Evolutionary conservation across 495 filamentous ascomycete species (phyloP), one percentile per base, ranked within the genome.

Genomic region (Talaromyces adpressus): DNA sequence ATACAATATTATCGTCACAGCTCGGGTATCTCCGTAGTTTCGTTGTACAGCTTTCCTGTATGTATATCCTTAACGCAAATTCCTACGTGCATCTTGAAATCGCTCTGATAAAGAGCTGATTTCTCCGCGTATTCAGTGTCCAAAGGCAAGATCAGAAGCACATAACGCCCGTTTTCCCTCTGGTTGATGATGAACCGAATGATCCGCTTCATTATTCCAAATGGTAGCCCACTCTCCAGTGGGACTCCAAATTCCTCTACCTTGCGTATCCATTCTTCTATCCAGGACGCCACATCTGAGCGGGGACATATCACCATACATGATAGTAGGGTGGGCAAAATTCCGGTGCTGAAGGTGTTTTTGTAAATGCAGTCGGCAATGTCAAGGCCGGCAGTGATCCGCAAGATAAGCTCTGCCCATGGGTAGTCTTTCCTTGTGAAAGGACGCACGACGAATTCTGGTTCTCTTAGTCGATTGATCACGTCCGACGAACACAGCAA

Each of bases 341-440:
- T 59, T 5, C 57, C 57, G 18, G 57, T 29, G 16, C n/a, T 59
- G 57, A 59, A 59, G n/a, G 30, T 59, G 30, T 36, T 59, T 16
- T 59, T 59, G 30, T 59, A 59, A 29, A 59, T 59, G 14, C 57
- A 59, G 29, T 59, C 57, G 6, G 57, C 6, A 23, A 59, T 59
- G 5, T 59, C 2, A 39, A 59, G 57, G 14, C 57, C 57, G 2
- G 29, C 27, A 20, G 57, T 59, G 30, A 59, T 59, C 4, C 57
- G 57, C 30, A 59, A 39, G 6, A 59, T 59, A 59, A 59, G 57
- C 30, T 59, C 57, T 18, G 30, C 57, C 57, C 57, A 59, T 59
- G 57, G 57, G 16, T 14, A 36, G 32, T 59, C 57, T 39, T 59
- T 59, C 14, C 57, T 32, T 29, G 57, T 59, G 20, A 59, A 22